These are phyloP conservation scores for Cunninghamia lanceolata DNA, from an alignment of 75 land plant genomes.

Conservation along the genomic window DNA sequence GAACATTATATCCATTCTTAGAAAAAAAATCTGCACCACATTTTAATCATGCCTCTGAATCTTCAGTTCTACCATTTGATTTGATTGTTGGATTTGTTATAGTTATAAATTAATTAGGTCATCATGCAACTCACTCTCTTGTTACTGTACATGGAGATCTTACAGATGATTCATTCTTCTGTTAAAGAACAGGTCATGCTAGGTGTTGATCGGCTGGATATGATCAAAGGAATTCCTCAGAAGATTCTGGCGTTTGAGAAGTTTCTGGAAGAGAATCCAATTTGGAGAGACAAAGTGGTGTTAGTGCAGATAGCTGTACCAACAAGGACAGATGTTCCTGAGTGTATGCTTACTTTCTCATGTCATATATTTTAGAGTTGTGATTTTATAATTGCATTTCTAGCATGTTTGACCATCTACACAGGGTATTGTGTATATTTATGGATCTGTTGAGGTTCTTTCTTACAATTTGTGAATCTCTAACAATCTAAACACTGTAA, in stretches of 20 bases:
- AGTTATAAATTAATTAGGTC: not conserved
- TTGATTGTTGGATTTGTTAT: not conserved
- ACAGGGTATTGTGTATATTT: not conserved
- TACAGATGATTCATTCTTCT: slow-evolving; percentile 14
- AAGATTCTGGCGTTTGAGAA: slow-evolving; percentile 98
- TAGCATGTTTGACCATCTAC: not conserved
- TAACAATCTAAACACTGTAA: not conserved
- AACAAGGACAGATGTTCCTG: slow-evolving; percentile 97
- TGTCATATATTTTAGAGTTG: not conserved
- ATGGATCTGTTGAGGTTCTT: not conserved
- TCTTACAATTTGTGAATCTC: not conserved
- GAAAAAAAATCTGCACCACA: not conserved
- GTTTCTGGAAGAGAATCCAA: slow-evolving; percentile 90
- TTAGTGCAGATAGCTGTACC: slow-evolving; percentile 98
- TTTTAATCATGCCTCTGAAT: not conserved
- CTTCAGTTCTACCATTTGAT: not conserved
- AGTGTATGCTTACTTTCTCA: slow-evolving; percentile 55
- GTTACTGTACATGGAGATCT: not conserved
- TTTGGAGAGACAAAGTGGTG: slow-evolving; percentile 94
- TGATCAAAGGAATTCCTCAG: slow-evolving; percentile 99
- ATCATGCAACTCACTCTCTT: not conserved
- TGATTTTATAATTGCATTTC: not conserved
- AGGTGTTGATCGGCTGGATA: slow-evolving; percentile 98
- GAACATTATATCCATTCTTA: not conserved
- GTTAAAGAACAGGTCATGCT: slow-evolving; percentile 78